Conservation (phyloP, 148 eudicot species). For the Rhododendron ferrugineum region DNA sequence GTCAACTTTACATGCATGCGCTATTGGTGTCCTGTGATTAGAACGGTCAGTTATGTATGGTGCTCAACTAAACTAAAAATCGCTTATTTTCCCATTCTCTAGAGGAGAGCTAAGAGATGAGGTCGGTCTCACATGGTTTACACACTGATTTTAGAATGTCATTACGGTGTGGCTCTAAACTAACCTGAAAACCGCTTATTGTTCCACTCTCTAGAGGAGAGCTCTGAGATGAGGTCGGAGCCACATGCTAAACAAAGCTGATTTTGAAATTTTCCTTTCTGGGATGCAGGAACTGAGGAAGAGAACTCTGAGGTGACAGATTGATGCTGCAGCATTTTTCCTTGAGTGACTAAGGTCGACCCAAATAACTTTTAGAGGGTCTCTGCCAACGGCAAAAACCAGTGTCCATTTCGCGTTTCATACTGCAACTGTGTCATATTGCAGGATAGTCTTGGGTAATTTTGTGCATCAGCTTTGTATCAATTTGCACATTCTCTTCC, state of each 20-base stretch:
- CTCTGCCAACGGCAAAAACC: neutral
- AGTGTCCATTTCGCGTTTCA: neutral
- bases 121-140: neutral
- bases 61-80: neutral
- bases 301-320: neutral
- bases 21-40: neutral
- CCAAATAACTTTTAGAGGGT: neutral
- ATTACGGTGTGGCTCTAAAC: neutral
- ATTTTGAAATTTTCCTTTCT: neutral
- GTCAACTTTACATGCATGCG: neutral
- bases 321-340: neutral
- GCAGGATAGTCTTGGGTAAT: neutral
- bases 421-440: neutral
- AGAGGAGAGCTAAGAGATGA: neutral
- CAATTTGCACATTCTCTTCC: neutral
- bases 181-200: neutral
- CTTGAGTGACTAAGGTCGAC: neutral
- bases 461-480: neutral
- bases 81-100: neutral
- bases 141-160: neutral
- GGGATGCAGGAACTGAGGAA: constrained; percentile 4
- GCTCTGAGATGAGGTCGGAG: neutral
- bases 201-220: neutral
- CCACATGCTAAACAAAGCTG: neutral
- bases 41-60: neutral